Base-by-base conservation (phyloP, 306 rosid genomes). In the Alnus rubra region DNA sequence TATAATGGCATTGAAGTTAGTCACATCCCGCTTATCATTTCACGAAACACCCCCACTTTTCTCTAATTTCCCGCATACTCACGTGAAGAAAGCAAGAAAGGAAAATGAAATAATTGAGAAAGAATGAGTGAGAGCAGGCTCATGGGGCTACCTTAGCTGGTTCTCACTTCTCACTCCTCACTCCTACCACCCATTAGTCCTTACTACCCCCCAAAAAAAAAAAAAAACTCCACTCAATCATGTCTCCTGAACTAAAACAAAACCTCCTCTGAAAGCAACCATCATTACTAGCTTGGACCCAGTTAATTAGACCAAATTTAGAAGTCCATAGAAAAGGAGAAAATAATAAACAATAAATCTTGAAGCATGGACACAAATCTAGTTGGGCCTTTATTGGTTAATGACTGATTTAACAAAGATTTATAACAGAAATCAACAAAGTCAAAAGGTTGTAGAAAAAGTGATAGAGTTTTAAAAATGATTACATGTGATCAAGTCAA, bases 11-110 rank as follows among this genome's bases (percentile, higher is more conserved):
- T 67, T 67, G 51, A 67, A 67, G 72, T 67, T 67, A 67, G 31
- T 42, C 72, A 67, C 72, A 67, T 16, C 51, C 5, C 12, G 42
- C 7, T 3, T 9, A 8, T 67, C 50, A 31, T 30, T 67, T 42
- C 50, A 18, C 42, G 48, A 0, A 18, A 37, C 6, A 15, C 31
- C 5, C 14, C 3, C 30, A 16, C 71, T 8, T 39, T 48, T 39
- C 50, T 39, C 48, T 39, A 7, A n/a, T 9, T 2, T 4, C 71
- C 71, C 50, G 39, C 50, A 67, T 7, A 67, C 71, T 39, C 51
- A 67, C 65, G 65, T 67, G 72, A 67, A 67, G 72, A 67, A 39
- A 42, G 72, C 72, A 67, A 67, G 48, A 64, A 64, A 42, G 70
- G 5, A 19, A 18, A 30, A 18, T 1, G 31, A 8, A 11, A 67